These are phyloP conservation scores for Stephania yunnanensis DNA, from an alignment of 164 flowering plant species.

Conservation along the genomic window DNA sequence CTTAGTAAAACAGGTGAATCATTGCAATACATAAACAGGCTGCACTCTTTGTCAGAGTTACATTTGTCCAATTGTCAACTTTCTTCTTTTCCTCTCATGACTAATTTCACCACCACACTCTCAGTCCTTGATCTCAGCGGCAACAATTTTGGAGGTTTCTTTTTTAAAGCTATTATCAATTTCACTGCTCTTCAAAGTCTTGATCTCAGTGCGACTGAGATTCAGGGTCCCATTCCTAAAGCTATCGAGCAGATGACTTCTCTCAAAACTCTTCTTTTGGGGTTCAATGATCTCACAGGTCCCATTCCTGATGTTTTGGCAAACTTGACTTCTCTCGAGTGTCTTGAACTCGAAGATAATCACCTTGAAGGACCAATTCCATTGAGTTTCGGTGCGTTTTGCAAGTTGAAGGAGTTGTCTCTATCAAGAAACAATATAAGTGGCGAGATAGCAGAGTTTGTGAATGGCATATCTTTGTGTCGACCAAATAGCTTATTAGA, in stretches of 20 bases:
- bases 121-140: not conserved
- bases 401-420: not conserved
- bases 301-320: not conserved
- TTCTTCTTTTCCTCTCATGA: not conserved
- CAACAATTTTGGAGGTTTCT: not conserved
- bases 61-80: conserved; percentile 2
- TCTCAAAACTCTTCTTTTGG: not conserved
- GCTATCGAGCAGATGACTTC: not conserved
- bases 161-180: not conserved
- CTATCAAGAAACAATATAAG: not conserved
- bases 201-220: not conserved
- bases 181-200: not conserved
- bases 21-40: not conserved
- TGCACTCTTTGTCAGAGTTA: conserved; percentile 14
- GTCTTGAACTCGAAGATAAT: not conserved
- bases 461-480: not conserved
- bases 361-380: not conserved
- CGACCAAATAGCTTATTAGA: not conserved
- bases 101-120: not conserved
- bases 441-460: not conserved
- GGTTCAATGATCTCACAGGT: not conserved
- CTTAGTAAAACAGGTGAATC: not conserved
- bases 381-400: not conserved
- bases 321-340: not conserved
- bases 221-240: not conserved